Percentiles rank a stretch among this genome's conserved stretches.
Evolutionary conservation across 78 protist genomes (phyloP).

Genomic region (Protostelium mycophagum): DNA sequence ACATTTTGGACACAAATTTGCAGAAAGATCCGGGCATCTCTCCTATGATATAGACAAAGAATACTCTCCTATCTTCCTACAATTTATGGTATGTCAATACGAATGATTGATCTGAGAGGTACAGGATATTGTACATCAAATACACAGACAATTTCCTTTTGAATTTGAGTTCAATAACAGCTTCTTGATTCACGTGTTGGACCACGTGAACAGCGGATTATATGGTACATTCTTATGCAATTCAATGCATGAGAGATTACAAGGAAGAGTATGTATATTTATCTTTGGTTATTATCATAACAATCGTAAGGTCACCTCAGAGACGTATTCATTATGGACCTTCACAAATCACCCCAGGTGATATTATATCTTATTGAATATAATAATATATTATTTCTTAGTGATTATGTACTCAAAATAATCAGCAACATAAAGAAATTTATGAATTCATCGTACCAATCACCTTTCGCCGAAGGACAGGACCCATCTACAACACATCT

Average conservation of each 20-base stretch:
- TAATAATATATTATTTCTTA: no score
- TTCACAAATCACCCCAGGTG: neutral
- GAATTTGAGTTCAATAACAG: conserved; percentile 44
- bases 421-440: neutral
- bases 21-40: conserved; percentile 50
- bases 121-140: conserved; percentile 65
- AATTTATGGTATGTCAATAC: conserved; percentile 76
- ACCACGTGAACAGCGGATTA: conserved; percentile 13
- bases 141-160: conserved; percentile 59
- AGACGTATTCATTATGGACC: neutral
- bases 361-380: no score
- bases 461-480: neutral
- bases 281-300: no score
- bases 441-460: neutral
- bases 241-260: conserved; percentile 8
- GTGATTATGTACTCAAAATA: no score
- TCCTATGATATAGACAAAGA: conserved; percentile 53
- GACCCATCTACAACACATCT: neutral
- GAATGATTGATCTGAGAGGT: conserved; percentile 35
- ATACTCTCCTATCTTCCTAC: conserved; percentile 84
- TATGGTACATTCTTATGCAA: conserved; percentile 60
- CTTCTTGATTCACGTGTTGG: conserved; percentile 13
- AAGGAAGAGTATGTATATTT: no score
- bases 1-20: conserved; percentile 86
- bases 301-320: neutral